Conservation (phyloP, 2,329 filamentous ascomycete species). For the Zasmidium cellare region DNA sequence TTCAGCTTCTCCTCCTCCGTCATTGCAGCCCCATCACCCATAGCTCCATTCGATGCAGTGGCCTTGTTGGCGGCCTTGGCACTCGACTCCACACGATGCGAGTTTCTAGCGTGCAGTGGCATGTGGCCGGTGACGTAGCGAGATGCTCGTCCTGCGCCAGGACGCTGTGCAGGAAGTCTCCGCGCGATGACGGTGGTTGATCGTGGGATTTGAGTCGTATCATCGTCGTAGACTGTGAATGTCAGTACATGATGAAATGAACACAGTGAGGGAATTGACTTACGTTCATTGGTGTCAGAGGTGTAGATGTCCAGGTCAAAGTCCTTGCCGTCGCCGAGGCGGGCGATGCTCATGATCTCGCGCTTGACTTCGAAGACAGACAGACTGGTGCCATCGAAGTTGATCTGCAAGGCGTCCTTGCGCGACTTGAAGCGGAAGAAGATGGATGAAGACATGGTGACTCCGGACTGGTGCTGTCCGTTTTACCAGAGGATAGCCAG, state of each 20-base stretch:
- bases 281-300: slow-evolving; percentile 88
- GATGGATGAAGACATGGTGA: slow-evolving; percentile 85
- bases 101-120: slow-evolving; percentile 82
- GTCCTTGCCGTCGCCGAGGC: slow-evolving; percentile 90
- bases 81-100: slow-evolving; percentile 66
- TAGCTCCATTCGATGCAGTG: slow-evolving; percentile 24
- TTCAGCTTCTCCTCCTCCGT: slow-evolving; percentile 93
- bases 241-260: slow-evolving; percentile 23
- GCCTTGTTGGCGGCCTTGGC: slow-evolving; percentile 36
- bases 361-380: slow-evolving; percentile 98
- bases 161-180: slow-evolving; percentile 78
- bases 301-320: slow-evolving; percentile 95
- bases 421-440: slow-evolving; percentile 99
- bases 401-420: slow-evolving; percentile 89
- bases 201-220: slow-evolving; percentile 93
- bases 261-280: slow-evolving; percentile 32
- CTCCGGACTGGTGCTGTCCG: slow-evolving; percentile 36
- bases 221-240: slow-evolving; percentile 84
- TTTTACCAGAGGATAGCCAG: not conserved
- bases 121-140: slow-evolving; percentile 96
- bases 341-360: slow-evolving; percentile 94
- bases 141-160: slow-evolving; percentile 85
- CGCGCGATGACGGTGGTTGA: slow-evolving; percentile 92
- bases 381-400: slow-evolving; percentile 96
- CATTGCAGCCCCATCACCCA: slow-evolving; percentile 70